Evolutionary conservation across 2,329 filamentous ascomycete genomes (phyloP), one percentile per base, ranked within the genome.

Genomic region (Claviceps sp.): DNA sequence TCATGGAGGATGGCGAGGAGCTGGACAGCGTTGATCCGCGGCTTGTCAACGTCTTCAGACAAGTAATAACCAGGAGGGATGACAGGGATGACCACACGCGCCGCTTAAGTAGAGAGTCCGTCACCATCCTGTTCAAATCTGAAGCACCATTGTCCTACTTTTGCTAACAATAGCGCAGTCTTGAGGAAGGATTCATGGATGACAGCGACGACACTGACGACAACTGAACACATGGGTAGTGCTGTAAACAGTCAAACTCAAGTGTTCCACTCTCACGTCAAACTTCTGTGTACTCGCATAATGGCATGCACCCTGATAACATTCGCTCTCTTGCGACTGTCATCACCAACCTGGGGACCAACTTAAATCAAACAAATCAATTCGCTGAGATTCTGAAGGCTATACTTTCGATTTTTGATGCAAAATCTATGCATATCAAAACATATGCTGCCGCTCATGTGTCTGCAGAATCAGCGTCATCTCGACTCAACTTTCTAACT

Each of bases 91-190:
- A 80, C 55, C 74, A 73, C 47, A 70, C 74, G 44, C 72, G 79
- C 58, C 75, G 89, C 56, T 61, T 95, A 55, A 91, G 87, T 65
- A 75, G 88, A 68, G 89, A 95, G 71, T 81, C 67, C 64, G 76
- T 71, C 19, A 3, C 34, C 8, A 14, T 7, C 14, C 42, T 14
- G 5, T 22, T 5, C 5, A 19, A 44, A 44, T 5, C 19, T 48
- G 6, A 26, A 14, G 37, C 47, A 16, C n/a, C 30, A 11, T 34
- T 34, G 24, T 11, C 16, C 30, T 8, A 13, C 8, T 37, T 17
- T 51, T 49, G 61, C 62, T 58, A 39, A 59, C 54, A 26, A 13
- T 24, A 19, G n/a, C 13, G 37, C 43, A 58, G 57, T 44, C 52
- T 58, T 14, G 57, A 58, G 30, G 68, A 72, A 56, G 70, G 70